Conservation (phyloP, 2,329 filamentous ascomycete genomes). For the Graphiopsis chlorocephala region DNA sequence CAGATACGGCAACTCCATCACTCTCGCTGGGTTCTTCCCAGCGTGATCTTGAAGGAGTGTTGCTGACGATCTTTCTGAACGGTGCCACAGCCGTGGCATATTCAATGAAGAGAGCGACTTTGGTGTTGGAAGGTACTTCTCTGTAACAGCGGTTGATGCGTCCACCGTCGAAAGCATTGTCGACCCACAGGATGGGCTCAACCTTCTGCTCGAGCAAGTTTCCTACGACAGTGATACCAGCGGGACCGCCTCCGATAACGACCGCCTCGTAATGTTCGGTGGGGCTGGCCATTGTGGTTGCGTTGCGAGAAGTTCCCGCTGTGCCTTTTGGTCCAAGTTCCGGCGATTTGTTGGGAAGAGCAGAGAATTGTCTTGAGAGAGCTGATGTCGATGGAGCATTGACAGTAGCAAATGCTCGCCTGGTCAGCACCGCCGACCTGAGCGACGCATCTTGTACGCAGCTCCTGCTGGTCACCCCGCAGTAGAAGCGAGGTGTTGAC, state of each 20-base stretch:
- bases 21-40: constrained; percentile 30
- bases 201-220: constrained; percentile 57
- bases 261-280: constrained; percentile 47
- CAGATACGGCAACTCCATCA: constrained; percentile 25
- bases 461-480: constrained; percentile 10
- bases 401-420: background rate
- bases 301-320: background rate
- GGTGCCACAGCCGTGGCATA: constrained; percentile 55
- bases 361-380: background rate
- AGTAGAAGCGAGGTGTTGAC: constrained; percentile 12
- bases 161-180: constrained; percentile 52
- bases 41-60: constrained; percentile 37
- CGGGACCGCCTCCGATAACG: constrained; percentile 59
- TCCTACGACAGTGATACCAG: constrained; percentile 60
- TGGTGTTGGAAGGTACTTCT: constrained; percentile 64
- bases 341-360: background rate
- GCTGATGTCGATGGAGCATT: background rate
- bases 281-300: constrained; percentile 11
- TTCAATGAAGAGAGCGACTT: constrained; percentile 57
- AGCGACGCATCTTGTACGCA: constrained; percentile 3
- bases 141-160: constrained; percentile 51
- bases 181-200: constrained; percentile 57
- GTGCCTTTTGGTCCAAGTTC: background rate
- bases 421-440: background rate
- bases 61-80: constrained; percentile 52